Conservation (phyloP, 106 monocot species). For the Dioscorea zingiberensis region DNA sequence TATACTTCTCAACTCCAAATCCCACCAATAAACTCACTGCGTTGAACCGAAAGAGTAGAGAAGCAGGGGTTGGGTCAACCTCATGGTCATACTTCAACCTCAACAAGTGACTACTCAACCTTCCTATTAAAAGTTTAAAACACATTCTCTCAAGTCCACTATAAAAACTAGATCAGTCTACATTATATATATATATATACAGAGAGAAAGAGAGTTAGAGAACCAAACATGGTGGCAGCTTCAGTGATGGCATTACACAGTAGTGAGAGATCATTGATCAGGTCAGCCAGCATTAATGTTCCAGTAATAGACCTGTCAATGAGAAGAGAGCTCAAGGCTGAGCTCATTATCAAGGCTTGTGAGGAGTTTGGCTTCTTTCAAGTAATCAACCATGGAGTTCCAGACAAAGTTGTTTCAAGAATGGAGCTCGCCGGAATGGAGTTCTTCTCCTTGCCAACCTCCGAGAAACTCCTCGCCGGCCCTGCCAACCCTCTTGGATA, state of each 20-base stretch:
- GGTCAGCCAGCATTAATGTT: not conserved
- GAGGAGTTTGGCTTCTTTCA: constrained; percentile 73
- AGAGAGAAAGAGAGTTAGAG: too few relatives aligned
- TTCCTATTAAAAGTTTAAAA: too few relatives aligned
- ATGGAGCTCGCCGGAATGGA: constrained; percentile 34
- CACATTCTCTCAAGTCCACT: too few relatives aligned
- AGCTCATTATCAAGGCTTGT: constrained; percentile 48
- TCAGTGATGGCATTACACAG: not conserved
- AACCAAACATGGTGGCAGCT: constrained; percentile 22
- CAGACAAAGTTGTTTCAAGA: constrained; percentile 4
- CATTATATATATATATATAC: not conserved
- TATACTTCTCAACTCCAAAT: too few relatives aligned
- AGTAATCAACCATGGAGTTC: constrained; percentile 72
- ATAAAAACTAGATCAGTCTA: not conserved
- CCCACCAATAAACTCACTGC: too few relatives aligned
- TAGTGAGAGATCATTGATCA: not conserved
- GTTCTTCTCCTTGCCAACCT: constrained; percentile 47
- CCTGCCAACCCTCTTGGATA: constrained; percentile 71
- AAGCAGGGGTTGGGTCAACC: too few relatives aligned
- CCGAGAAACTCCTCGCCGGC: constrained; percentile 54
- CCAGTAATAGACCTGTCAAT: constrained; percentile 47
- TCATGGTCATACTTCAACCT: too few relatives aligned
- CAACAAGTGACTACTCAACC: too few relatives aligned
- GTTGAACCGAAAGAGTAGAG: too few relatives aligned
- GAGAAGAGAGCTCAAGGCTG: constrained; percentile 9